Conservation (phyloP, 345 rosid species). For the Bretschneidera sinensis region DNA sequence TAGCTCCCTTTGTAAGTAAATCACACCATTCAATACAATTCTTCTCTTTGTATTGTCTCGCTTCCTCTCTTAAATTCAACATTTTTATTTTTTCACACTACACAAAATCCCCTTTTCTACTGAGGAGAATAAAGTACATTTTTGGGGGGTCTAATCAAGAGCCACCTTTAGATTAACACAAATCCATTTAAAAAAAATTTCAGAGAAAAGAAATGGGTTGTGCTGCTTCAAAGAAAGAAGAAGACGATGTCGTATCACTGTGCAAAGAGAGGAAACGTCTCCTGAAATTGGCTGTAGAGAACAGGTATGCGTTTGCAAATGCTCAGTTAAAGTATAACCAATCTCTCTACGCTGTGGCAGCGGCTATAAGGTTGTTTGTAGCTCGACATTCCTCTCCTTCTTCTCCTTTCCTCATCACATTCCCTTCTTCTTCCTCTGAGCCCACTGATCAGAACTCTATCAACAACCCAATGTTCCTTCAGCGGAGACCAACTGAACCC, state of each 20-base stretch:
- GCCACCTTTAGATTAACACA: not conserved
- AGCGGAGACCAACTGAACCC: slow-evolving; percentile 18
- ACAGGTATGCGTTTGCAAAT: slow-evolving; percentile 34
- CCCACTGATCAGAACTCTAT: slow-evolving; percentile 6
- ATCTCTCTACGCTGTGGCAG: slow-evolving; percentile 34
- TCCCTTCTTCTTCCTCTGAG: slow-evolving; percentile 18
- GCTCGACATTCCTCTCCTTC: slow-evolving; percentile 33
- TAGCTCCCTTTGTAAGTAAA: too few relatives aligned
- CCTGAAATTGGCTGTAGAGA: slow-evolving; percentile 30
- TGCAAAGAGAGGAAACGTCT: slow-evolving; percentile 37
- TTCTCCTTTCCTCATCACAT: slow-evolving; percentile 35
- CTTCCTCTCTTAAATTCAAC: too few relatives aligned
- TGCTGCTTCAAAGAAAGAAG: slow-evolving; percentile 30
- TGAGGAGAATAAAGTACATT: not conserved
- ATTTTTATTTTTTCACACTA: not conserved
- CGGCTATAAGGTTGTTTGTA: slow-evolving; percentile 34
- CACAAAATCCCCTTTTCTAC: slow-evolving; percentile 3
- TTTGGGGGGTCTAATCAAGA: slow-evolving; percentile 1
- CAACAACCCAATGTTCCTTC: slow-evolving; percentile 17
- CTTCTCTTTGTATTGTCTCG: too few relatives aligned
- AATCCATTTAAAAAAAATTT: not conserved
- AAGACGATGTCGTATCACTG: slow-evolving; percentile 25
- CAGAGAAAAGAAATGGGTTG: slow-evolving; percentile 25
- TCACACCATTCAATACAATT: too few relatives aligned
- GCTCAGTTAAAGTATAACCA: slow-evolving; percentile 40